These are phyloP conservation scores for Aureobasidium sp. DNA, from an alignment of 2,329 filamentous ascomycete species.

Conservation along the genomic window DNA sequence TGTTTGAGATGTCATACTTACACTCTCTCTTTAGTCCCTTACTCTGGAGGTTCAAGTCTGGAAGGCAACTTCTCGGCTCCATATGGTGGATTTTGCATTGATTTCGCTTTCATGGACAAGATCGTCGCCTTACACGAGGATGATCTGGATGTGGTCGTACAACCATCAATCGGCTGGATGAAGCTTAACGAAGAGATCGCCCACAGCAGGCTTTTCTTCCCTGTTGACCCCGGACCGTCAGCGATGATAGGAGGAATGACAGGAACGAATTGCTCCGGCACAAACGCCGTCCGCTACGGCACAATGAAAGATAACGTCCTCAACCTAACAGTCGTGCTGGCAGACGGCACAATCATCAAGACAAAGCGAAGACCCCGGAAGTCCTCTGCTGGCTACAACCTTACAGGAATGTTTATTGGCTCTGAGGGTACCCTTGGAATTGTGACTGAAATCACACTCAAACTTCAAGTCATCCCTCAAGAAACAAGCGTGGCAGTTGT, in stretches of 20 bases:
- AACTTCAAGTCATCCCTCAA: constrained; percentile 68
- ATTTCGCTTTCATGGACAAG: constrained; percentile 81
- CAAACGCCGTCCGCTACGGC: constrained; percentile 72
- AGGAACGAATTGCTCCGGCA: constrained; percentile 65
- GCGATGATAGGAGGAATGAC: constrained; percentile 80
- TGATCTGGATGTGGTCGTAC: constrained; percentile 89
- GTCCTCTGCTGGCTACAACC: constrained; percentile 74
- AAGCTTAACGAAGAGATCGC: constrained; percentile 70
- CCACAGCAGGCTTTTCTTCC: constrained; percentile 47
- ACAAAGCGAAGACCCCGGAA: constrained; percentile 69
- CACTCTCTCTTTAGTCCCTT: constrained; percentile 53
- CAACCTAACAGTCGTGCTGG: constrained; percentile 72
- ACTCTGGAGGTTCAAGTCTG: constrained; percentile 76
- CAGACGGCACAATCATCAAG: constrained; percentile 73
- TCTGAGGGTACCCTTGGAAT: constrained; percentile 76
- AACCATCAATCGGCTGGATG: constrained; percentile 90
- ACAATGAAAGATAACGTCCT: constrained; percentile 88
- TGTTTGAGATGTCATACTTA: background rate
- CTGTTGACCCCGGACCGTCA: constrained; percentile 71
- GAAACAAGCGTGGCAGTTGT: constrained; percentile 73
- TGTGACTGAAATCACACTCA: constrained; percentile 76
- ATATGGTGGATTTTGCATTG: constrained; percentile 72
- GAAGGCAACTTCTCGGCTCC: constrained; percentile 84
- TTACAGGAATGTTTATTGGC: constrained; percentile 72
- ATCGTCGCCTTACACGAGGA: constrained; percentile 73